phyloP scores from a whole-genome alignment of 2,329 filamentous ascomycete genomes.

The Penicillium glabrum region DNA sequence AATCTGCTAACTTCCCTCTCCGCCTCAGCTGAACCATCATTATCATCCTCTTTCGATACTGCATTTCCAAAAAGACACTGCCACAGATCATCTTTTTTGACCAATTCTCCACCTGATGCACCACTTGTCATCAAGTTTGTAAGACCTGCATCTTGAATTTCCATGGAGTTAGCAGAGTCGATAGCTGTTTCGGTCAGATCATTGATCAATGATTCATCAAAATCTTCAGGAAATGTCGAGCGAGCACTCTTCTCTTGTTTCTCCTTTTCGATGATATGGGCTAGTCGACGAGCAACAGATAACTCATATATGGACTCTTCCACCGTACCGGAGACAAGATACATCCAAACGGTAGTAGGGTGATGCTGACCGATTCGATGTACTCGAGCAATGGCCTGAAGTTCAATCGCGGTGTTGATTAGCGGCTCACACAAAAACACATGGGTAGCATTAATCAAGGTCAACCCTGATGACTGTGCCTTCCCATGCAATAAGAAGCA shows the following conservation, averaged over 20 bases:
- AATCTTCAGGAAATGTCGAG: background rate
- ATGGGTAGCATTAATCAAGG: conserved; percentile 88
- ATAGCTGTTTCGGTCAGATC: conserved; percentile 60
- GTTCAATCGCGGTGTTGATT: conserved; percentile 87
- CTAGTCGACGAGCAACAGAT: conserved; percentile 73
- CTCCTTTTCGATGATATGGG: conserved; percentile 64
- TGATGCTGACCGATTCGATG: conserved; percentile 90
- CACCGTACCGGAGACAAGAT: conserved; percentile 85
- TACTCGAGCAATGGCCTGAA: conserved; percentile 92
- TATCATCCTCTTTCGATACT: conserved; percentile 25
- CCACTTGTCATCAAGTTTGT: conserved; percentile 69
- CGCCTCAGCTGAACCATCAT: conserved; percentile 22
- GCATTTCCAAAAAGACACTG: conserved; percentile 75
- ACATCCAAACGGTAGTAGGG: conserved; percentile 92
- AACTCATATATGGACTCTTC: conserved; percentile 91
- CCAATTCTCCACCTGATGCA: conserved; percentile 73
- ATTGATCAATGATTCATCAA: conserved; percentile 5
- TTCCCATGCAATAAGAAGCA: conserved; percentile 88
- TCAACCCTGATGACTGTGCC: conserved; percentile 83
- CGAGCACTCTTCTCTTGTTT: conserved; percentile 29
- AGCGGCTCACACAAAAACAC: conserved; percentile 94
- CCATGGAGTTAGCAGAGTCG: conserved; percentile 80
- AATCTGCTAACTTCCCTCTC: conserved; percentile 51
- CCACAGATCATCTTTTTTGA: conserved; percentile 80
- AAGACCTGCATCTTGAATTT: conserved; percentile 72